Conservation (phyloP, 2,329 filamentous ascomycete genomes). For the Ophiostoma perfectum region DNA sequence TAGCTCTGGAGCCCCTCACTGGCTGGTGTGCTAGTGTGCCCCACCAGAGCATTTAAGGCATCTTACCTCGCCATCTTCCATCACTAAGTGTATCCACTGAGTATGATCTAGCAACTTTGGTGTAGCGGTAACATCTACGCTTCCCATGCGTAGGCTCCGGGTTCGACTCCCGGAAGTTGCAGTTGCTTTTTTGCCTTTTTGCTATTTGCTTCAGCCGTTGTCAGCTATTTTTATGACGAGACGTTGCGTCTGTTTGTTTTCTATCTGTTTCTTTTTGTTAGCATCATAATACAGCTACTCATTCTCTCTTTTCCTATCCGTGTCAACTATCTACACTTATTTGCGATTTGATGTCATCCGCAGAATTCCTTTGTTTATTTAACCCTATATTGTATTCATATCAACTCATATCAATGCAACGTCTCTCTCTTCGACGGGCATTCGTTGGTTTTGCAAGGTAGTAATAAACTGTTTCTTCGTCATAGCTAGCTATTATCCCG, state of each 20-base stretch:
- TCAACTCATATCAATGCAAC: too few relatives aligned
- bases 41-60: background rate
- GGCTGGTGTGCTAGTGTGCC: background rate
- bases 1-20: constrained; percentile 5
- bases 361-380: too few relatives aligned
- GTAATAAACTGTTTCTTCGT: too few relatives aligned
- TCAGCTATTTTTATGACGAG: background rate
- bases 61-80: background rate
- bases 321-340: too few relatives aligned
- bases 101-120: constrained; percentile 27
- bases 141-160: constrained; percentile 32
- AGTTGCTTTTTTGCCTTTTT: constrained; percentile 21
- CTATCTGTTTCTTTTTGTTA: background rate
- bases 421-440: too few relatives aligned
- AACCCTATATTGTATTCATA: too few relatives aligned
- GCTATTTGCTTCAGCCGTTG: background rate
- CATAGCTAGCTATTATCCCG: too few relatives aligned
- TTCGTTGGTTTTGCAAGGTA: too few relatives aligned
- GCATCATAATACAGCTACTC: too few relatives aligned
- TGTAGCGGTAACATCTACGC: constrained; percentile 32
- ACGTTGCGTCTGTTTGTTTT: background rate
- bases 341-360: too few relatives aligned
- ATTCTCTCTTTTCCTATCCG: too few relatives aligned
- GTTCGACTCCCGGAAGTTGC: constrained; percentile 32
- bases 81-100: background rate